Conservation (phyloP, 140 eudicot genomes). For the Flaveria floridana region DNA sequence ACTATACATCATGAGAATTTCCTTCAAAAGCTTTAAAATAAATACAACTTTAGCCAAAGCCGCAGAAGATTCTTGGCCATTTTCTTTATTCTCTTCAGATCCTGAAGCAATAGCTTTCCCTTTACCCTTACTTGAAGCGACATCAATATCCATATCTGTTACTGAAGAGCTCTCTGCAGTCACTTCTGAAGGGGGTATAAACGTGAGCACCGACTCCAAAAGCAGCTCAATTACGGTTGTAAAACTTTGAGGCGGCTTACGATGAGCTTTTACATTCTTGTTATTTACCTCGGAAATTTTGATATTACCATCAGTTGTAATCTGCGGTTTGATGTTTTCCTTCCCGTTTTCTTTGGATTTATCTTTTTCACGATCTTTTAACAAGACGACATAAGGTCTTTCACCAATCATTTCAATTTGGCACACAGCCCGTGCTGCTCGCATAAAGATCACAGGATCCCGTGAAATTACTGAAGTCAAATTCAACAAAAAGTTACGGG, state of each 20-base stretch:
- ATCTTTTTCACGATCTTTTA: constrained; percentile 91
- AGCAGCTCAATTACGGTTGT: constrained; percentile 75
- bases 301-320: constrained; percentile 50
- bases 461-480: constrained; percentile 69
- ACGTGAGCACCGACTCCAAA: constrained; percentile 55
- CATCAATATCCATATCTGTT: constrained; percentile 85
- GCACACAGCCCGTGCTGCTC: constrained; percentile 86
- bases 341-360: constrained; percentile 69
- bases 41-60: constrained; percentile 79
- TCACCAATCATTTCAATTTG: constrained; percentile 94
- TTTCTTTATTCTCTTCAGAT: constrained; percentile 52
- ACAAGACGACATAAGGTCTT: constrained; percentile 75
- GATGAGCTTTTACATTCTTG: constrained; percentile 66
- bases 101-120: constrained; percentile 75
- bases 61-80: constrained; percentile 66
- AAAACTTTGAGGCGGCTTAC: constrained; percentile 85
- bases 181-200: constrained; percentile 58
- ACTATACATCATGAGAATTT: constrained; percentile 77
- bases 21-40: constrained; percentile 80
- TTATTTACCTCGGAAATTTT: constrained; percentile 55
- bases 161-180: constrained; percentile 39
- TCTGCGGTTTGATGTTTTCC: constrained; percentile 62
- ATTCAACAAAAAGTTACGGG: constrained; percentile 69
- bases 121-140: constrained; percentile 61
- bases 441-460: constrained; percentile 85